These are phyloP conservation scores for Colletotrichum liaoningense DNA, from an alignment of 2,329 filamentous ascomycete species.

Conservation along the genomic window DNA sequence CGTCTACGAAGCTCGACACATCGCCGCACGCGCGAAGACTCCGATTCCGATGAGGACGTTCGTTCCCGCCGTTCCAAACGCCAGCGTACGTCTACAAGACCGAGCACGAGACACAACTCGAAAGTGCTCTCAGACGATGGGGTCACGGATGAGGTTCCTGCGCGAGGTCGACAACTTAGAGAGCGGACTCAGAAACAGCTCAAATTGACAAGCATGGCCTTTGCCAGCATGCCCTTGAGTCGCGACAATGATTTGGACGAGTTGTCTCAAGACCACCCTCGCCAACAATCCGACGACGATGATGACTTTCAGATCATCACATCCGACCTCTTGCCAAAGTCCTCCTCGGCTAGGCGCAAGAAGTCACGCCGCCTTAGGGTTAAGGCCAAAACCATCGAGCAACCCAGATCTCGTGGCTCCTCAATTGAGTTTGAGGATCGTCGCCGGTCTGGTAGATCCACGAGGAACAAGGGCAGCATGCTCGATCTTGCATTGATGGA, in stretches of 20 bases:
- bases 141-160: background rate
- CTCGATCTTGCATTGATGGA: slow-evolving; percentile 66
- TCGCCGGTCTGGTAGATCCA: slow-evolving; percentile 62
- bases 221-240: slow-evolving; percentile 37
- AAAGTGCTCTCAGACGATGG: slow-evolving; percentile 8
- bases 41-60: slow-evolving; percentile 24
- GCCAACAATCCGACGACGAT: slow-evolving; percentile 45
- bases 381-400: slow-evolving; percentile 11
- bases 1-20: slow-evolving; percentile 3
- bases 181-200: slow-evolving; percentile 41
- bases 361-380: slow-evolving; percentile 38
- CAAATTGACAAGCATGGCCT: slow-evolving; percentile 40
- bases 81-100: slow-evolving; percentile 12
- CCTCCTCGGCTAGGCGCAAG: slow-evolving; percentile 32
- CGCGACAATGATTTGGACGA: slow-evolving; percentile 43
- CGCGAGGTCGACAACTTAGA: slow-evolving; percentile 24
- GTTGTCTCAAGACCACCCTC: slow-evolving; percentile 43
- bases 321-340: slow-evolving; percentile 47
- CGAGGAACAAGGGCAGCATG: slow-evolving; percentile 56
- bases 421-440: slow-evolving; percentile 64
- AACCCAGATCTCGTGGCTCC: slow-evolving; percentile 48
- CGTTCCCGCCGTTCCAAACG: slow-evolving; percentile 13
- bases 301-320: slow-evolving; percentile 49
- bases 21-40: background rate
- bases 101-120: slow-evolving; percentile 4